These are phyloP conservation scores for Coniochaeta ligniaria DNA, from an alignment of 2,329 filamentous ascomycete genomes.

Conservation along the genomic window DNA sequence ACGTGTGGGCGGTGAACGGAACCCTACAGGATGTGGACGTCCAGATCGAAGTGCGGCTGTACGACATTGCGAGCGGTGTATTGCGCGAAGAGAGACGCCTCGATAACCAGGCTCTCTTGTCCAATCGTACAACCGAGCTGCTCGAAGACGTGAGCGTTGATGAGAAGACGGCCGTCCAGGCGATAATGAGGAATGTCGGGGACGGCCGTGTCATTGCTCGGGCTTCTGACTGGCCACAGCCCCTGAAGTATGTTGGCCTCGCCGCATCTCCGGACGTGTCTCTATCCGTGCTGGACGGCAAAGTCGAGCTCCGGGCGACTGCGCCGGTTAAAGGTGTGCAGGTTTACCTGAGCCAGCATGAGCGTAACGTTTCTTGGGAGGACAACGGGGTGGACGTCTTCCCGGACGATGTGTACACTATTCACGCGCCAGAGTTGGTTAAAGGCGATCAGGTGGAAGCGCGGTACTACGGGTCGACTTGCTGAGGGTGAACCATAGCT, in stretches of 20 bases:
- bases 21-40: background rate
- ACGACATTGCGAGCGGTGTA: background rate
- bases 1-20: background rate
- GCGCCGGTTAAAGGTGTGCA: conserved; percentile 51
- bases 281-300: conserved; percentile 15
- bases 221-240: conserved; percentile 53
- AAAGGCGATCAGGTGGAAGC: background rate
- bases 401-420: conserved; percentile 27
- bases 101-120: background rate
- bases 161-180: background rate
- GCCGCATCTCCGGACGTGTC: conserved; percentile 29
- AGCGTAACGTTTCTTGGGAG: conserved; percentile 30
- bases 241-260: conserved; percentile 52
- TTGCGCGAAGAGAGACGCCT: background rate
- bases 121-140: background rate
- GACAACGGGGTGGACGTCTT: conserved; percentile 54
- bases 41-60: background rate
- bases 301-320: conserved; percentile 24
- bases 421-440: background rate
- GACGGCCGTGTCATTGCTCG: conserved; percentile 7
- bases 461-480: background rate
- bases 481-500: background rate
- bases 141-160: background rate
- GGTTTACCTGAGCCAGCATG: conserved; percentile 36
- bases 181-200: background rate